Base-by-base conservation (phyloP, 129 eudicot species). In the Ambrosia artemisiifolia region DNA sequence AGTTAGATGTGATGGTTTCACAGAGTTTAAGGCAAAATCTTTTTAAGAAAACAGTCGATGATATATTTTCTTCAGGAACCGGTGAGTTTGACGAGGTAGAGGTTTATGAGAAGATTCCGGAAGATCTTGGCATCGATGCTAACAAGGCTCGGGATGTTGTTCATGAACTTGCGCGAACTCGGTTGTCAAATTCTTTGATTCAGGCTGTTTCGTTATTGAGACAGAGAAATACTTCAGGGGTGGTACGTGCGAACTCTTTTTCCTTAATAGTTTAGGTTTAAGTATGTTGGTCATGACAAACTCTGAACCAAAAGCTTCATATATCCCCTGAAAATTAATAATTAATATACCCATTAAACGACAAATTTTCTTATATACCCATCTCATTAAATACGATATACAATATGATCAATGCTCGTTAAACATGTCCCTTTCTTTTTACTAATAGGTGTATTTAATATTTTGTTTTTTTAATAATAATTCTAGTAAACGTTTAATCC, bases 31-130 rank as follows among this genome's bases (percentile, higher is more conserved):
- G 96, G 35, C 86, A 91, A 77, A 86, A 81, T 71, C 94, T 91
- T 12, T 91, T 80, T 54, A 88, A 86, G 77, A 95, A 91, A 71
- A 83, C 91, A 1, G 77, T 95, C 11, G 96, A 86, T 74, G 86
- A 83, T 54, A 83, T 95, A 48, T 88, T 95, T 75, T 88, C 97
- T 28, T 88, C 97, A 2, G 99, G 99, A 72, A 90, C 99, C 0
- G 99, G 99, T 16, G 99, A 95, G 76, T 90, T 95, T 48, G 90
- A 95, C 67, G 96, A 80, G 47, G 91, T 88, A 67, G 97, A 90
- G 71, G 96, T 90, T 32, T 95, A 86, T 66, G 80, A 88, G 67
- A 95, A 88, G 65, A 88, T 95, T 13, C 99, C 99, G 0, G 76
- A 80, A 49, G 97, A 95, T 83, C 91, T 95, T n/a, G 72, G 79